These are phyloP conservation scores for Ceriops decandra DNA, from an alignment of 345 rosid species.

Conservation along the genomic window DNA sequence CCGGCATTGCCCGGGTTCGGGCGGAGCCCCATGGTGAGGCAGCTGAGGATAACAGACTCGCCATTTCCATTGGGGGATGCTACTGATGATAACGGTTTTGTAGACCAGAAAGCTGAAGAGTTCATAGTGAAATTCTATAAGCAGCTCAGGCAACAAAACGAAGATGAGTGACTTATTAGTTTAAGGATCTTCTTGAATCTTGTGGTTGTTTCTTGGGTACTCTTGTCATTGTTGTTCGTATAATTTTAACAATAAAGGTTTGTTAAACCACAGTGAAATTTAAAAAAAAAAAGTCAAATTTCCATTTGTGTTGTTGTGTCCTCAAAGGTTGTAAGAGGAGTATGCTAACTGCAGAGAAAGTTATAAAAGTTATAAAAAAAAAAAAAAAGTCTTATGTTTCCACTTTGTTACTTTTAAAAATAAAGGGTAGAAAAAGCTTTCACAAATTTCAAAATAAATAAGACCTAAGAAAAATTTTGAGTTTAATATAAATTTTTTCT, in stretches of 20 bases:
- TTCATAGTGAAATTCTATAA: constrained; percentile 74
- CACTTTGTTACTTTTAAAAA: too few species aligned
- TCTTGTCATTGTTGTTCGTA: background rate
- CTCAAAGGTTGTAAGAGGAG: too few species aligned
- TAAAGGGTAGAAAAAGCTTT: too few species aligned
- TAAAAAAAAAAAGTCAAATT: too few species aligned
- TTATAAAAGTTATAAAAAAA: too few species aligned
- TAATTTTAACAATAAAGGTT: background rate
- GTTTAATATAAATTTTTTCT: too few species aligned
- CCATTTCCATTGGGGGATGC: constrained; percentile 67
- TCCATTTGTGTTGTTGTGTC: too few species aligned
- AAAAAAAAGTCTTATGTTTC: too few species aligned
- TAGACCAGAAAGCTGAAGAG: constrained; percentile 78
- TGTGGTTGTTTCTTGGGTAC: background rate
- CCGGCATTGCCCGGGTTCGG: constrained; percentile 82
- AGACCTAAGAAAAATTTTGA: too few species aligned
- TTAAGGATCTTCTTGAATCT: background rate
- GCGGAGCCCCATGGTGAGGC: constrained; percentile 69
- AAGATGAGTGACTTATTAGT: constrained; percentile 12
- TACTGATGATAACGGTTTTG: constrained; percentile 46
- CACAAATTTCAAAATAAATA: too few species aligned
- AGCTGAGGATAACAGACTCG: constrained; percentile 87
- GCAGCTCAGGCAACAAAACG: constrained; percentile 56
- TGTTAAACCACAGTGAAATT: too few species aligned
- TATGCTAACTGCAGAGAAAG: too few species aligned